Evolutionary conservation across 108 stramenopile genomes (phyloP).

Genomic region (Heterococcus sp.): DNA sequence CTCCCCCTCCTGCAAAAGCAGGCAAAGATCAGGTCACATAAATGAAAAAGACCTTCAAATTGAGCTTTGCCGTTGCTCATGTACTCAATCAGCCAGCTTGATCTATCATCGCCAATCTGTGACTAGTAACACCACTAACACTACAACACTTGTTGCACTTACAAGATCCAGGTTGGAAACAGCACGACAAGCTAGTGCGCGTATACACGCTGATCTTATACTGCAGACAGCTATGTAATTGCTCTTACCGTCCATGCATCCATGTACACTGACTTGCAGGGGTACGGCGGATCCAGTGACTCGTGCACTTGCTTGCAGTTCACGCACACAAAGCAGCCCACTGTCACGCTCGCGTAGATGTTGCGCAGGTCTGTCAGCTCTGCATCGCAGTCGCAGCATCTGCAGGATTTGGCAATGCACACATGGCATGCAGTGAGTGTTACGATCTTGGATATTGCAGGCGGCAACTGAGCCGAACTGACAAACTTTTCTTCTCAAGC

Average conservation of each 20-base stretch:
- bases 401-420: neutral
- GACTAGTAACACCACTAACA: too few relatives aligned
- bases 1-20: neutral
- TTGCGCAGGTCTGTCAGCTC: constrained; percentile 39
- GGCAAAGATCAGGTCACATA: neutral
- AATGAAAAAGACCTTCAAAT: neutral
- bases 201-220: too few relatives aligned
- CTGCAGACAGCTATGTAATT: neutral
- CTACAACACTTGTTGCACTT: too few relatives aligned
- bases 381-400: constrained; percentile 48
- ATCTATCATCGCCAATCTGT: too few relatives aligned
- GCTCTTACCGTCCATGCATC: neutral
- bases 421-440: neutral
- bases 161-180: too few relatives aligned
- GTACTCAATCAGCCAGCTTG: too few relatives aligned
- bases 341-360: constrained; percentile 40
- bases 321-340: constrained; percentile 48
- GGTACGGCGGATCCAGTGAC: neutral
- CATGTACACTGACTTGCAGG: neutral
- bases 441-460: neutral
- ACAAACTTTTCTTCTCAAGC: neutral
- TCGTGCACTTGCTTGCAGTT: constrained; percentile 36
- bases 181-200: too few relatives aligned
- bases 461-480: neutral
- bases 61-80: neutral